Base-by-base conservation (phyloP, 306 rosid genomes). In the Rubus parviflorus region DNA sequence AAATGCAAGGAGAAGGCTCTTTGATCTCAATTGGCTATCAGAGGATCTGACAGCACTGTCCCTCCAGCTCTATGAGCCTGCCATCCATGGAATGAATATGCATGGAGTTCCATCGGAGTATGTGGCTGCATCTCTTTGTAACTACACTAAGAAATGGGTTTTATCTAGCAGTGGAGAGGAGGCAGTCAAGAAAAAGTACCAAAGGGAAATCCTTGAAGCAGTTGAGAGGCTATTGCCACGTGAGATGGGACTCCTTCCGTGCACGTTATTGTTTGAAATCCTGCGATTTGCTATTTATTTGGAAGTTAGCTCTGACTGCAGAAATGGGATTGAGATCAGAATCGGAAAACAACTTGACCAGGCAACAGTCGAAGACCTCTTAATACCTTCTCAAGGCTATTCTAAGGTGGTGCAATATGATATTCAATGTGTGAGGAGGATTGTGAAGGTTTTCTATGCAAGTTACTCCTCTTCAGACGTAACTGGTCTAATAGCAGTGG, bases 171-270 rank as follows among this genome's bases (percentile, higher is more conserved):
- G n/a, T 20, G 80, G 35, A 64, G 83, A 47, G 23, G 87, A 69
- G 38, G 65, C 75, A 30, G n/a, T 52, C 54, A 75, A 40, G 77
- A 82, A 75, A 75, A 82, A 74, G 43, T 54, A 70, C 11, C 81
- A 75, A 13, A 81, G 84, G 77, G 91, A 89, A 72, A 76, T 85
- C 78, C 76, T 89, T 12, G 91, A 89, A 77, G 89, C 84, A 20
- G 82, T 85, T 60, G 86, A 85, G 87, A 85, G 84, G 85, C 78
- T 87, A 62, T 64, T 89, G 74, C 89, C 89, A 25, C 53, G 51
- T 61, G 83, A 83, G 12, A n/a, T 19, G 35, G 81, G 87, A 23
- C 75, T 80, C 12, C 22, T 83, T 42, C 74, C 84, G 1, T 85
- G 93, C 81, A 70, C 83, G 0, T 37, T 83, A 11, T 51, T 89